Conservation (phyloP, 116 monocot species). For the Zostera marina region DNA sequence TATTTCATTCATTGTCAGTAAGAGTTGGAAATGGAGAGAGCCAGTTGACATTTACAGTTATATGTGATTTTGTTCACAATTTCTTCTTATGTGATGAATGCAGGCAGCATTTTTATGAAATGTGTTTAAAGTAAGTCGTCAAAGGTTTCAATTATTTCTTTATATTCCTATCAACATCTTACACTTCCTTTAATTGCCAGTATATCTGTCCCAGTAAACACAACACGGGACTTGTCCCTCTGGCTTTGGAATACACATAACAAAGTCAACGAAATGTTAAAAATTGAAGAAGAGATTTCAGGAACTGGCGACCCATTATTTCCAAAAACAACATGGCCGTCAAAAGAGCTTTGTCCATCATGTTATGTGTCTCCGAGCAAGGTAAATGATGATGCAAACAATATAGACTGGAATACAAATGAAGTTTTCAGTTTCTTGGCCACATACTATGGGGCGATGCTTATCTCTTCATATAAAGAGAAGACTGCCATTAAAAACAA, state of each 20-base stretch:
- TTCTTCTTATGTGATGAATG: constrained; percentile 94
- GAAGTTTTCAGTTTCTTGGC: constrained; percentile 64
- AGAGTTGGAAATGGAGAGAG: constrained; percentile 84
- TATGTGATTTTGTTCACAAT: constrained; percentile 81
- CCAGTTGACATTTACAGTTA: constrained; percentile 54
- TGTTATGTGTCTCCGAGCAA: constrained; percentile 33
- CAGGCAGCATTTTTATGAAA: constrained; percentile 63
- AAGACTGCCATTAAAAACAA: constrained; percentile 2
- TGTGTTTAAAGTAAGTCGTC: constrained; percentile 58
- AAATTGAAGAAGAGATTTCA: constrained; percentile 51
- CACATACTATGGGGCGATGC: constrained; percentile 53
- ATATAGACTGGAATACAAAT: constrained; percentile 52
- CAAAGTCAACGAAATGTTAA: constrained; percentile 78
- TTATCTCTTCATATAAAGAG: constrained; percentile 40
- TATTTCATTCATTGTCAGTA: constrained; percentile 74
- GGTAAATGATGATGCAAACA: constrained; percentile 5
- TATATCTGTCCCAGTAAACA: constrained; percentile 43
- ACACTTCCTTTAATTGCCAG: constrained; percentile 11
- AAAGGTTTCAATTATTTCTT: not conserved
- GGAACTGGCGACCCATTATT: constrained; percentile 50
- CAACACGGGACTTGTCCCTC: constrained; percentile 42
- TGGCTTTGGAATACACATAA: constrained; percentile 95
- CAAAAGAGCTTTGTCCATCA: constrained; percentile 50
- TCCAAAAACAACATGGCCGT: constrained; percentile 76
- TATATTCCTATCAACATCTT: not conserved